A percentile compares a stretch with the other conserved stretches of the same genome.
These are phyloP conservation scores for Effrenium voratum DNA, from an alignment of 73 alveolate species.

Conservation along the genomic window DNA sequence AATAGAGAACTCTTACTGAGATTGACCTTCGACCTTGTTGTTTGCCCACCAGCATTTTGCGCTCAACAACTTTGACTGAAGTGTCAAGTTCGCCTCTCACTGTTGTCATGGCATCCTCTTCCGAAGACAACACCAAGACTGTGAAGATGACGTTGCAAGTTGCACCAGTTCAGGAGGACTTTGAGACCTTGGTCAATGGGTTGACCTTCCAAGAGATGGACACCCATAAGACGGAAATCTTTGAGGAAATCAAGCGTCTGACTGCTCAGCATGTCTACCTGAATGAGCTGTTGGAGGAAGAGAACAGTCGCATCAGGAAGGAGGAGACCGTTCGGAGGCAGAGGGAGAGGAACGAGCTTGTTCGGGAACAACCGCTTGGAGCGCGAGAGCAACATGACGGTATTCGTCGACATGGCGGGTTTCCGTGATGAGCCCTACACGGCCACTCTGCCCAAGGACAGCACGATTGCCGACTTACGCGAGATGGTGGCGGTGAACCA, in stretches of 20 bases:
- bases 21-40: too few relatives aligned
- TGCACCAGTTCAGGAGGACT: too few relatives aligned
- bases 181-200: background rate
- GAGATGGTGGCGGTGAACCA: background rate
- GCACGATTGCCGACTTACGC: slow-evolving; percentile 5
- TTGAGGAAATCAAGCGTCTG: background rate
- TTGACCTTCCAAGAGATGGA: background rate
- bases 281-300: background rate
- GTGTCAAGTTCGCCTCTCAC: too few relatives aligned
- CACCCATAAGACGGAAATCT: background rate
- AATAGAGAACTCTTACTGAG: too few relatives aligned
- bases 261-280: background rate
- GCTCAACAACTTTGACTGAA: too few relatives aligned
- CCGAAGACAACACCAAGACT: too few relatives aligned
- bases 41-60: too few relatives aligned
- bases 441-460: slow-evolving; percentile 4
- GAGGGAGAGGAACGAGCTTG: background rate
- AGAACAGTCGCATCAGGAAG: background rate
- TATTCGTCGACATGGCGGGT: background rate
- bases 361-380: background rate
- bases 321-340: background rate
- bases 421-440: background rate
- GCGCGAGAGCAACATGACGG: background rate
- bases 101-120: too few relatives aligned
- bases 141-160: too few relatives aligned